phyloP scores from a whole-genome alignment of 768 basidiomycete genomes.

The Lactarius evosmus region DNA sequence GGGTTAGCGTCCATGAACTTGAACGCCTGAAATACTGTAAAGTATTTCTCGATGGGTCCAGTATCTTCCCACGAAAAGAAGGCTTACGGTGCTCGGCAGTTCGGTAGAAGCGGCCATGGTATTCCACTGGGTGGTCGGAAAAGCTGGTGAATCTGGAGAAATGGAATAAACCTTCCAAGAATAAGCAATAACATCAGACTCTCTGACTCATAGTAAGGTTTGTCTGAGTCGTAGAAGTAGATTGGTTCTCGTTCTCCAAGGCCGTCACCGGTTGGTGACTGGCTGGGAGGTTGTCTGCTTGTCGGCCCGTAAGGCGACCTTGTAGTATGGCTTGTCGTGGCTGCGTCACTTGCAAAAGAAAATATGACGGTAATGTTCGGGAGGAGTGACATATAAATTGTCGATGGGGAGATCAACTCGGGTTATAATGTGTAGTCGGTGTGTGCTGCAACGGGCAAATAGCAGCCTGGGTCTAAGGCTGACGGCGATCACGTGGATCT shows the following conservation, averaged over 20 bases:
- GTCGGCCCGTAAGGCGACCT: not conserved
- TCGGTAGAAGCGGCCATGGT: constrained; percentile 13
- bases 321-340: not conserved
- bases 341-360: not conserved
- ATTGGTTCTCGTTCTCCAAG: constrained; percentile 7
- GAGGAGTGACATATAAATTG: not conserved
- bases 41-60: not conserved
- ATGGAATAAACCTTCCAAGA: not conserved
- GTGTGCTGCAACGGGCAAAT: not conserved
- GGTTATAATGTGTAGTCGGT: not conserved
- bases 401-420: not conserved
- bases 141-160: constrained; percentile 24
- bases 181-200: not conserved
- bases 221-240: constrained; percentile 20
- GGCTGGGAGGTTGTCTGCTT: not conserved
- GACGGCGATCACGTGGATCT: constrained; percentile 17
- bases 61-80: not conserved
- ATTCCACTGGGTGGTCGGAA: constrained; percentile 20
- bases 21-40: constrained; percentile 25
- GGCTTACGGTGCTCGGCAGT: constrained; percentile 27
- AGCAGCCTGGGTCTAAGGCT: too few species aligned
- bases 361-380: constrained; percentile 1
- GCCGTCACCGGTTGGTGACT: not conserved
- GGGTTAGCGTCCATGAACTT: constrained; percentile 21
- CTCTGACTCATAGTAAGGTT: constrained; percentile 22